Evolutionary conservation across 768 basidiomycete species (phyloP), one percentile per base, ranked within the genome.

Genomic region (Boletus barrowsii): DNA sequence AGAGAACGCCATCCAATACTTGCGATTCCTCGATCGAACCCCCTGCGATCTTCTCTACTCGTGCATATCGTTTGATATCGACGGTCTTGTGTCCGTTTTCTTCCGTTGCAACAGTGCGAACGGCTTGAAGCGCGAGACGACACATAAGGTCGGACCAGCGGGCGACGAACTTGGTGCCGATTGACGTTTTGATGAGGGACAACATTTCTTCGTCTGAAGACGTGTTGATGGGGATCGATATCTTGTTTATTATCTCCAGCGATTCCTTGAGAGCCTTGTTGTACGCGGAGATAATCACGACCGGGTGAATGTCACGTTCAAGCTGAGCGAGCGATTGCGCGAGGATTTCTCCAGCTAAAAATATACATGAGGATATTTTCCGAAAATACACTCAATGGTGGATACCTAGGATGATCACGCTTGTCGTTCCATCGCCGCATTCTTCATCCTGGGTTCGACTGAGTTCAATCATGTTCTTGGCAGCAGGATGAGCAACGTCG

Each of bases 111-210:
- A 99, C 96, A 5, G 86, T 92, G 17, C 89, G 85, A 7, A 98
- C 90, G 5, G 96, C 96, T 59, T 96, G 82, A 14, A 99, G 78
- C 1, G 97, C 97, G 47, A 98, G 86, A 58, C 77, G 82, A 73
- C 96, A 98, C 97, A 98, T 99, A 56, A 98, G 85, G 67, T 96
- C 94, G 1, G 88, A 87, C 97, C 97, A 98, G 39, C 97, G 86
- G 26, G 84, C 84, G 63, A 94, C 93, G 67, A 98, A 98, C 72
- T 98, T 98, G 44, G 97, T 98, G 17, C 97, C 97, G 73, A 98
- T 97, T 35, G 93, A 96, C 0, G 92, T 96, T 73, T 97, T 97
- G 82, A 99, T 98, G 64, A 99, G 83, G 6, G 90, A 80, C 49
- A 98, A 84, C 96, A 98, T 99, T 64, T 94, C 87, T 18, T 80